Percentiles rank a stretch among this genome's conserved stretches.
phyloP scores from a whole-genome alignment of 1,139 yeast genomes.

The Kluyveromyces sp. region DNA sequence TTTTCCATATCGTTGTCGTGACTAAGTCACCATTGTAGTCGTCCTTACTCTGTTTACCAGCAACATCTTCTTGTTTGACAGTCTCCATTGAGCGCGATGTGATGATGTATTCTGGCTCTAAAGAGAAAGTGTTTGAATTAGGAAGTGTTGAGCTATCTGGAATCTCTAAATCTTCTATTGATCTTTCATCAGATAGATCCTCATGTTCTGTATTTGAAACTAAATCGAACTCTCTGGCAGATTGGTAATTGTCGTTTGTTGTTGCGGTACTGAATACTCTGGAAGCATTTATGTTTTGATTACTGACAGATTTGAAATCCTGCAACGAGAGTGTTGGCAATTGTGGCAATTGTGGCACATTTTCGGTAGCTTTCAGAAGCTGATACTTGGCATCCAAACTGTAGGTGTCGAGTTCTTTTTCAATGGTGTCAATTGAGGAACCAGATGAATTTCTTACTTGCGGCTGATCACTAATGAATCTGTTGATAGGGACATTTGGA shows the following conservation, averaged over 20 bases:
- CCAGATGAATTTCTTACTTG: conserved; percentile 19
- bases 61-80: not conserved
- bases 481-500: conserved; percentile 20
- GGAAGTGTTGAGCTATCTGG: conserved; percentile 4
- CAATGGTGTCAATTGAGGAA: conserved; percentile 17
- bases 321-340: conserved; percentile 2
- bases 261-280: conserved; percentile 22
- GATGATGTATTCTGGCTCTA: not conserved
- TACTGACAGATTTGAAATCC: conserved; percentile 3
- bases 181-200: conserved; percentile 7
- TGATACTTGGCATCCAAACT: conserved; percentile 13
- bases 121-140: not conserved
- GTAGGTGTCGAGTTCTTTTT: conserved; percentile 15
- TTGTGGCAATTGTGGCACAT: conserved; percentile 1
- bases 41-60: too few species aligned
- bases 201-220: conserved; percentile 4
- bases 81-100: conserved; percentile 2
- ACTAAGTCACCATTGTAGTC: too few species aligned
- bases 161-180: conserved; percentile 17
- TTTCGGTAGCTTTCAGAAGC: conserved; percentile 8
- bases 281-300: conserved; percentile 12
- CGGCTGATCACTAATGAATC: conserved; percentile 10
- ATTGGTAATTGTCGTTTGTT: conserved; percentile 19
- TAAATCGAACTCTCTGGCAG: conserved; percentile 16
- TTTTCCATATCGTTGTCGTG: not conserved